Percentiles rank a stretch among this genome's conserved stretches.
phyloP scores from a whole-genome alignment of 1,139 yeast genomes.

The Maudiozyma humilis region DNA sequence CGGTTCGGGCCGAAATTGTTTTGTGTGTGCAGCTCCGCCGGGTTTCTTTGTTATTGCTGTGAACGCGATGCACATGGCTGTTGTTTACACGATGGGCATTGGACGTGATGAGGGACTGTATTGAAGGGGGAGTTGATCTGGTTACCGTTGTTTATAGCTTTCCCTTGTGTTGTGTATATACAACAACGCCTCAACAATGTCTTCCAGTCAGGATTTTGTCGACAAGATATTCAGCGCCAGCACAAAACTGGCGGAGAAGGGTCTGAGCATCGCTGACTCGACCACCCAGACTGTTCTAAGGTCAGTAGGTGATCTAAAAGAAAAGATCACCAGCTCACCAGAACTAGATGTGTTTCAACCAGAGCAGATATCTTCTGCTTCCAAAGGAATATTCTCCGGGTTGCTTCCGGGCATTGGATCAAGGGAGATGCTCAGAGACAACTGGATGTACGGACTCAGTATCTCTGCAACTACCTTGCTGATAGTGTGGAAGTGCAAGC shows the following conservation, averaged over 20 bases:
- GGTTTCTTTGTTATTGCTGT: no score
- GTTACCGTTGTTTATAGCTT: no score
- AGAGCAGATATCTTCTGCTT: not conserved
- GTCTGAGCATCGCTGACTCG: constrained; percentile 4
- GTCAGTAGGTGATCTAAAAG: constrained; percentile 8
- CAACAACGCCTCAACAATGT: not conserved
- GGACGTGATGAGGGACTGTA: no score
- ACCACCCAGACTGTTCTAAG: constrained; percentile 10
- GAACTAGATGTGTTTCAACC: constrained; percentile 1
- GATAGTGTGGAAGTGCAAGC: constrained; percentile 14
- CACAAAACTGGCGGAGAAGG: constrained; percentile 9
- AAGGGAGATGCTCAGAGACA: constrained; percentile 4
- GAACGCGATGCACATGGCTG: no score
- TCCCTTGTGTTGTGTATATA: no score
- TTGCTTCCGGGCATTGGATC: not conserved
- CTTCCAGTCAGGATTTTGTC: constrained; percentile 15
- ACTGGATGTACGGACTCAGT: constrained; percentile 14
- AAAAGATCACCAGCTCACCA: not conserved
- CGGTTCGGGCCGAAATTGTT: no score
- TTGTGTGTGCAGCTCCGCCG: no score
- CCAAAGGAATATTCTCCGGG: not conserved
- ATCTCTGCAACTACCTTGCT: constrained; percentile 15
- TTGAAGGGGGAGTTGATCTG: no score
- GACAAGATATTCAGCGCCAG: constrained; percentile 15
- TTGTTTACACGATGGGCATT: no score